Percentiles rank a stretch among this genome's conserved stretches.
These are phyloP conservation scores for Pestalotiopsis sp. DNA, from an alignment of 2,329 filamentous ascomycete species.

Conservation along the genomic window DNA sequence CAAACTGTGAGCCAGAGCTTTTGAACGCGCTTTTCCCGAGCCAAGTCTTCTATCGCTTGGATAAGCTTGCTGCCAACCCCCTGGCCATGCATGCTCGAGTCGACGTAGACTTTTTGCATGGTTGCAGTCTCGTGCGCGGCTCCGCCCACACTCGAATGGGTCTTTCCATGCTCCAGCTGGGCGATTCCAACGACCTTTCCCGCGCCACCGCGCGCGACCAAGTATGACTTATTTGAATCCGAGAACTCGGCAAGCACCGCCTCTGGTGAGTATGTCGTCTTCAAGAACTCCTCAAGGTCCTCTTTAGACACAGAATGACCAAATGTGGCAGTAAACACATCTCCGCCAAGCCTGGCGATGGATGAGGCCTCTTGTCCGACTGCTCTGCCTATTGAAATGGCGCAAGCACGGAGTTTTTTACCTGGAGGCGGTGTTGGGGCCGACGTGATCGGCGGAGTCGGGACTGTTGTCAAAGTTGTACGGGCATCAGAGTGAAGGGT, in stretches of 20 bases:
- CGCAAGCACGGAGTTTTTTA: background rate
- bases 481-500: background rate
- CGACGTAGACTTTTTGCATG: slow-evolving; percentile 31
- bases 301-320: slow-evolving; percentile 24
- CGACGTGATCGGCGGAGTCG: background rate
- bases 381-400: background rate
- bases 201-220: slow-evolving; percentile 23
- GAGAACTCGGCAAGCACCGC: slow-evolving; percentile 22
- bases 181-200: slow-evolving; percentile 27
- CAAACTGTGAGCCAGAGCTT: slow-evolving; percentile 31
- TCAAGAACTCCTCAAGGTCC: slow-evolving; percentile 27
- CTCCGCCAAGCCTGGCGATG: slow-evolving; percentile 28
- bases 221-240: slow-evolving; percentile 22
- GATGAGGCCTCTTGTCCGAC: slow-evolving; percentile 23
- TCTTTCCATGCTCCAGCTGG: slow-evolving; percentile 25
- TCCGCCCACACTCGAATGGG: slow-evolving; percentile 22
- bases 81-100: slow-evolving; percentile 26
- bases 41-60: slow-evolving; percentile 24
- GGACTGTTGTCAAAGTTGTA: background rate
- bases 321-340: slow-evolving; percentile 29
- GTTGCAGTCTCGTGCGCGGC: slow-evolving; percentile 18
- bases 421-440: background rate
- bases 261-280: slow-evolving; percentile 22
- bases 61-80: slow-evolving; percentile 31
- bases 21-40: slow-evolving; percentile 27